A percentile compares a stretch with the other conserved stretches of the same genome.
These are phyloP conservation scores for Solanum okadae DNA, from an alignment of 257 asterid species.

Conservation along the genomic window DNA sequence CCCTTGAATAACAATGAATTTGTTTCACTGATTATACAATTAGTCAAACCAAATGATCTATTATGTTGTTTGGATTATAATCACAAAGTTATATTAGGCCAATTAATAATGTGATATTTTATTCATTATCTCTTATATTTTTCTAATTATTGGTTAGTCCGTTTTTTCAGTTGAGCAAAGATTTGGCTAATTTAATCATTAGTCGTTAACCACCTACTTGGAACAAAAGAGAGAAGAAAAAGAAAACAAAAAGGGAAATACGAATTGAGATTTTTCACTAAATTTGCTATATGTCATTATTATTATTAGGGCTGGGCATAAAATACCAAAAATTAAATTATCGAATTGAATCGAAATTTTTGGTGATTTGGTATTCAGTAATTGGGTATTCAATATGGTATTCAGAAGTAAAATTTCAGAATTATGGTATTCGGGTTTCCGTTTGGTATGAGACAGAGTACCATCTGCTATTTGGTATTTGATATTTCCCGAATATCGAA, in stretches of 20 bases:
- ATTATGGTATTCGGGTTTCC: too few relatives aligned
- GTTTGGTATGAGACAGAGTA: too few relatives aligned
- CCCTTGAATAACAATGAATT: neutral
- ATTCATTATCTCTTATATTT: neutral
- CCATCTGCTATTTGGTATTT: too few relatives aligned
- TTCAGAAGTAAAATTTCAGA: too few relatives aligned
- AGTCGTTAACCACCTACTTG: neutral
- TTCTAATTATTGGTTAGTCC: neutral
- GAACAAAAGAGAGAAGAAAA: neutral
- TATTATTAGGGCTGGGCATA: too few relatives aligned
- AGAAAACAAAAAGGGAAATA: neutral
- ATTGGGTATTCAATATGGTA: too few relatives aligned
- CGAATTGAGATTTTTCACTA: neutral
- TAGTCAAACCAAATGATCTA: neutral
- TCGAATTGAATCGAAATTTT: too few relatives aligned
- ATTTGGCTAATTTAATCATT: neutral
- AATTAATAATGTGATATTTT: neutral
- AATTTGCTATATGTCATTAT: neutral
- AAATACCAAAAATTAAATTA: fast-evolving
- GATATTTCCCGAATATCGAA: too few relatives aligned
- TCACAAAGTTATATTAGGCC: neutral
- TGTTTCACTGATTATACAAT: neutral
- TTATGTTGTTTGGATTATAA: neutral
- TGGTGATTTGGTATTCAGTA: too few relatives aligned
- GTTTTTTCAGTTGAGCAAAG: neutral